These are phyloP conservation scores for Phylloporus arenicola DNA, from an alignment of 768 basidiomycete genomes.

Conservation along the genomic window DNA sequence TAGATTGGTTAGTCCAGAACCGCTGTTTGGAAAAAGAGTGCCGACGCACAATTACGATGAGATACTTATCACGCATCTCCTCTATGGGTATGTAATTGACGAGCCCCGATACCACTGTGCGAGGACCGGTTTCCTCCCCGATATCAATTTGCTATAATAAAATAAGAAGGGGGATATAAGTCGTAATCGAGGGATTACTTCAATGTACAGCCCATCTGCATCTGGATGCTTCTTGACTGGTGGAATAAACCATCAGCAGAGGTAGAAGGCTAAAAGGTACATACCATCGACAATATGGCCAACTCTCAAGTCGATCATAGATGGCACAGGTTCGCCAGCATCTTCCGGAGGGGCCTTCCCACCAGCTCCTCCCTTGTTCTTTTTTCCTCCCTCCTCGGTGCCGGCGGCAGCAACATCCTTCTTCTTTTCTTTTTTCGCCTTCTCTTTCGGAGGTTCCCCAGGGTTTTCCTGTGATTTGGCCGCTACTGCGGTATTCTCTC, in stretches of 20 bases:
- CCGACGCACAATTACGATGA: conserved; percentile 71
- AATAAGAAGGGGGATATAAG: not conserved
- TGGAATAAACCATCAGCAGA: conserved; percentile 7
- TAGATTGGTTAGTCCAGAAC: not conserved
- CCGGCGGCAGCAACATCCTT: conserved; percentile 45
- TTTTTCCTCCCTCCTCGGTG: conserved; percentile 29
- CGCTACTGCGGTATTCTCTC: conserved; percentile 24
- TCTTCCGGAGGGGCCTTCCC: conserved; percentile 47
- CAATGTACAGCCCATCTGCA: conserved; percentile 95
- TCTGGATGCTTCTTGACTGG: conserved; percentile 94
- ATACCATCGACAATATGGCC: conserved; percentile 88
- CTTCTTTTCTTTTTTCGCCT: conserved; percentile 46
- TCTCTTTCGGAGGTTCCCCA: conserved; percentile 18
- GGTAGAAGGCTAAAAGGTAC: conserved; percentile 13
- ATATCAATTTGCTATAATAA: conserved; percentile 83
- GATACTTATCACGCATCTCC: conserved; percentile 77
- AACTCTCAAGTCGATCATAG: conserved; percentile 95
- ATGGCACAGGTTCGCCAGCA: conserved; percentile 78
- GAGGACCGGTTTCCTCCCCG: conserved; percentile 89
- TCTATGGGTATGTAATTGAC: conserved; percentile 97
- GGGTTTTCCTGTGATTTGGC: conserved; percentile 39
- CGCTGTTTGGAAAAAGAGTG: not conserved
- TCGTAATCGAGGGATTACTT: conserved; percentile 42
- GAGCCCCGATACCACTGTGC: conserved; percentile 94
- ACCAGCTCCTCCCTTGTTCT: conserved; percentile 37